These are phyloP conservation scores for Eimeria sp. DNA, from an alignment of 169 alveolate species.

Conservation along the genomic window DNA sequence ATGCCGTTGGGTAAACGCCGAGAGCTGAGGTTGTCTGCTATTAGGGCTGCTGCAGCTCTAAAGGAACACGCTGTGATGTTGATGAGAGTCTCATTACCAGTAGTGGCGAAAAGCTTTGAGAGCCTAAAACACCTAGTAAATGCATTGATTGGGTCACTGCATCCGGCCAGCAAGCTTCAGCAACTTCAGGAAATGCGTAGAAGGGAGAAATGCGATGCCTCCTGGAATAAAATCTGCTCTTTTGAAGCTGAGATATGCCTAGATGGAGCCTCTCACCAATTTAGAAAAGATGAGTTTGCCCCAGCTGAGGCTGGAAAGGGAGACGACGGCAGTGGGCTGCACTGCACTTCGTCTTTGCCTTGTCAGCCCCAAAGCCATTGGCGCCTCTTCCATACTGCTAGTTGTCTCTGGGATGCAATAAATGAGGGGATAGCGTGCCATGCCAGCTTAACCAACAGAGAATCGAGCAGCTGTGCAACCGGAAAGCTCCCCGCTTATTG, in stretches of 20 bases:
- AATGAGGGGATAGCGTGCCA: not conserved
- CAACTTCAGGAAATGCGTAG: not conserved
- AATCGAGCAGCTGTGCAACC: not conserved
- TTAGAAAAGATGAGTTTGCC: not conserved
- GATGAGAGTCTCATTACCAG: not conserved
- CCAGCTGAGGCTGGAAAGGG: not conserved
- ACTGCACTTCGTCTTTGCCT: slow-evolving; percentile 1
- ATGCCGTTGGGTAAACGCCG: slow-evolving; percentile 68
- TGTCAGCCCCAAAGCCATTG: slow-evolving; percentile 52
- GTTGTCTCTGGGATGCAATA: slow-evolving; percentile 60
- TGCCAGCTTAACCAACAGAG: not conserved
- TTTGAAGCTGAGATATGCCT: not conserved
- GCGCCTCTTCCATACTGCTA: slow-evolving; percentile 34
- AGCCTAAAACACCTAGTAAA: not conserved
- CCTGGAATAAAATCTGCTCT: not conserved
- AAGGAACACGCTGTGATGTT: slow-evolving; percentile 35
- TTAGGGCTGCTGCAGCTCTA: slow-evolving; percentile 38
- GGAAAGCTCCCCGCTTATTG: not conserved
- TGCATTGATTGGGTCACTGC: not conserved
- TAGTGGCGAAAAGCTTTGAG: not conserved
- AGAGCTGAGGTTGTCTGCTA: slow-evolving; percentile 44
- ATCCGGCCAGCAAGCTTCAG: slow-evolving; percentile 55
- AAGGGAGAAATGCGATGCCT: not conserved
- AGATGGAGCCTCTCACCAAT: not conserved
- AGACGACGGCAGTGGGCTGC: not conserved